Conservation (phyloP, 352 stramenopile species). For the Globisporangium spiculum region DNA sequence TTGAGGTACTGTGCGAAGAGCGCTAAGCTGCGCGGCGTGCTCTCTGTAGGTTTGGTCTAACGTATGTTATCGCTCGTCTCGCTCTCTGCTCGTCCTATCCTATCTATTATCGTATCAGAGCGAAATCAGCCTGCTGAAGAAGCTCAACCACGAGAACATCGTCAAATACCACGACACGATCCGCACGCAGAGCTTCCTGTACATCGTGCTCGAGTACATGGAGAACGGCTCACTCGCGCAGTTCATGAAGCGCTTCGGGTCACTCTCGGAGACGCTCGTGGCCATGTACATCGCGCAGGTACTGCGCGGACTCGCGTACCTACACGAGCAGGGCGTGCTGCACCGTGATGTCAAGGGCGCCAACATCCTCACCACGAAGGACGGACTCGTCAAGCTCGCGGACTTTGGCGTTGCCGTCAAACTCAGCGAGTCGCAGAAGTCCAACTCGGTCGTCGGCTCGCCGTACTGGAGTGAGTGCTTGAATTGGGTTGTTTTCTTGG, state of each 20-base stretch:
- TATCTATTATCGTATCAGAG: conserved; percentile 24
- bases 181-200: conserved; percentile 74
- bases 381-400: conserved; percentile 89
- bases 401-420: conserved; percentile 93
- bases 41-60: neutral
- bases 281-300: conserved; percentile 93
- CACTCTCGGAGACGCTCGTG: conserved; percentile 88
- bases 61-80: neutral
- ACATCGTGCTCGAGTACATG: conserved; percentile 93
- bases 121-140: conserved; percentile 91
- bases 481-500: neutral
- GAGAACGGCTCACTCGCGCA: conserved; percentile 91
- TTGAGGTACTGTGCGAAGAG: conserved; percentile 42
- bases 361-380: conserved; percentile 93
- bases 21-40: neutral
- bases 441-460: conserved; percentile 90
- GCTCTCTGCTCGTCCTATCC: neutral
- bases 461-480: conserved; percentile 91
- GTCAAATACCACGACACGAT: conserved; percentile 96
- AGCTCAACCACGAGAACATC: conserved; percentile 94
- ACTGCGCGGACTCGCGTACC: conserved; percentile 84
- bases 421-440: conserved; percentile 84
- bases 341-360: conserved; percentile 93
- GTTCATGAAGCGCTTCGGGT: conserved; percentile 93
- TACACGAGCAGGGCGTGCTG: conserved; percentile 91